Evolutionary conservation across 225 moss, liverwort and hornwort genomes (phyloP), one percentile per base, ranked within the genome.

Genomic region (Thuidium tamariscinum): DNA sequence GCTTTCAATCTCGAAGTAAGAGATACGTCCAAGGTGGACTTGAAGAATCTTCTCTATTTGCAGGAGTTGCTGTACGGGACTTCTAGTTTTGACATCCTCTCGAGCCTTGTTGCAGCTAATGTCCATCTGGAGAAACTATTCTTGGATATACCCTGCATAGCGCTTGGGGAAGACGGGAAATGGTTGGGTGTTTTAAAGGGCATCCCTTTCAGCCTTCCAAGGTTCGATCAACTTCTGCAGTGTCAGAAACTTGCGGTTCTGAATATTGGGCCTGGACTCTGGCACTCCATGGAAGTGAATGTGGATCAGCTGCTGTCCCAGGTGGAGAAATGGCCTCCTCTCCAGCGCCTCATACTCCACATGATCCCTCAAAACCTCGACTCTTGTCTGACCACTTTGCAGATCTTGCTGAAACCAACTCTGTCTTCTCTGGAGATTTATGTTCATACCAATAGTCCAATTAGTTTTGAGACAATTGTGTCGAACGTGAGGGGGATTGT

Each of bases 61-160:
- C 89, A 90, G 54, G 93, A 93, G 88, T 49, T 91, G 34, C 65
- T 93, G 3, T 93, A 93, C 67, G 93, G 93, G 37, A 86, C 93
- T 63, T 89, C 91, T 5, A 87, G 83, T 77, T 93, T 93, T 19
- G 64, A 36, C 16, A 87, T 90, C 25, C 91, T 93, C 37, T 88
- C 87, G 83, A 80, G 51, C 63, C 74, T 93, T 44, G 71, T 87
- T 67, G 69, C 60, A 21, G 64, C 83, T 6, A 93, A 90, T 79
- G 82, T 52, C 20, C 71, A 80, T 46, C 82, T 93, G 2, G 60
- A 83, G 61, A 96, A 93, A 66, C 49, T 96, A 14, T 96, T 96
- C 83, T 63, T 96, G 86, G 96, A 96, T 41, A 87, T 94, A 21
- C 96, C 96, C 22, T 96, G 95, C 86, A 95, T 96, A 95, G 86